Base-by-base conservation (phyloP, 2,329 filamentous ascomycete species). In the Sporothrix brunneoviolacea region DNA sequence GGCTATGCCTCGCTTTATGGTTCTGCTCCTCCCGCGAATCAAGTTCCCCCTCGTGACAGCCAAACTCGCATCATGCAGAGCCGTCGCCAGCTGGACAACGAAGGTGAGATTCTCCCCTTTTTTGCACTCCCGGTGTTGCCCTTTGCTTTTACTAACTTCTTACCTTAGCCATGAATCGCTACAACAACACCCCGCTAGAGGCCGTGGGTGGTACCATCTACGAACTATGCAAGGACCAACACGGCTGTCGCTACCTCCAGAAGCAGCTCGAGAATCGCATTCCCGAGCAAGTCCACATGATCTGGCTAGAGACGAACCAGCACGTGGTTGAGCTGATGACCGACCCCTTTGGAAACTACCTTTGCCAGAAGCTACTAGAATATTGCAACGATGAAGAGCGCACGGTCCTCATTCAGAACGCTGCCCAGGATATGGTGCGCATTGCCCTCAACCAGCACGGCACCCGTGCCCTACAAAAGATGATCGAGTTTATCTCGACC, bases 271-370 rank as follows among this genome's bases (percentile, higher is more conserved):
- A 98, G 70, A 91, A 95, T 63, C 86, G 86, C 60, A 83, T 85
- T 59, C 79, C 85, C 5, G 85, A 91, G 24, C 82, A 94, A 61
- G 80, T 96, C 46, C 86, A 94, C 66, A 83, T 91, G 74, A 97
- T 98, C 66, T 98, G 94, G 76, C 75, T 84, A 27, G 93, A 98
- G 74, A 95, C 91, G 48, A 89, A 91, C 64, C 79, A 86, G 63
- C 90, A 97, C 66, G 91, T 98, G 60, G 84, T 95, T 56, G 93
- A 98, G 73, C 77, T 98, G 58, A 98, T 98, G 93, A 96, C 90
- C 54, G 91, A 98, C 69, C 91, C 93, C 9, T 98, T 98, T 68
- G 93, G 93, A 66, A 98, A 98, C 75, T 98, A 98, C 37, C 83
- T 98, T 59, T 97, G 91, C 75, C 93, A 98, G 75, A 98, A 97